Percentiles rank a stretch among this genome's conserved stretches.
These are phyloP conservation scores for Didymella lethalis DNA, from an alignment of 2,329 filamentous ascomycete species.

Conservation along the genomic window DNA sequence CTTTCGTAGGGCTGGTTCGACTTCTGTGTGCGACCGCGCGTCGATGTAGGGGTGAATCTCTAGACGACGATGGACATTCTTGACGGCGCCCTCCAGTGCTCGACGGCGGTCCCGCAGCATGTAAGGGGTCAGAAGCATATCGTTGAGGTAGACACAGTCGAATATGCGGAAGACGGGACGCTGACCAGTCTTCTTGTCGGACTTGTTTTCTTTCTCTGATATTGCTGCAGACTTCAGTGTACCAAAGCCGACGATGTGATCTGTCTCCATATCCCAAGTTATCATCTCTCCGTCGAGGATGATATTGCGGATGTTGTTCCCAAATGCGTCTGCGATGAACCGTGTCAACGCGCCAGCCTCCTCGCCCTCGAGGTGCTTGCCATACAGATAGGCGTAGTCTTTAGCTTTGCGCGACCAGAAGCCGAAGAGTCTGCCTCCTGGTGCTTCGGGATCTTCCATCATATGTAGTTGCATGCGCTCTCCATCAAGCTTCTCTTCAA, in stretches of 20 bases:
- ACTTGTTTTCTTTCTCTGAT: constrained; percentile 77
- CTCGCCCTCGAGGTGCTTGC: constrained; percentile 72
- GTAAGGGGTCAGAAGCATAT: constrained; percentile 78
- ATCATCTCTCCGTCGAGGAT: constrained; percentile 99
- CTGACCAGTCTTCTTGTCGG: constrained; percentile 62
- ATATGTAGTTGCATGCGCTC: constrained; percentile 98
- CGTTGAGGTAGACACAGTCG: constrained; percentile 90
- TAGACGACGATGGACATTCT: constrained; percentile 74
- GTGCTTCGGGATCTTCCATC: constrained; percentile 70
- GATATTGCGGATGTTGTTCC: constrained; percentile 78
- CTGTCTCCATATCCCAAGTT: constrained; percentile 88
- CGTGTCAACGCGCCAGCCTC: constrained; percentile 79
- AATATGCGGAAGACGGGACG: constrained; percentile 86
- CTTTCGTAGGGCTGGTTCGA: constrained; percentile 80
- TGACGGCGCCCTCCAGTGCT: constrained; percentile 76
- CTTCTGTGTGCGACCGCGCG: constrained; percentile 72
- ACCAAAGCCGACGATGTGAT: constrained; percentile 88
- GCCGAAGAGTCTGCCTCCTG: constrained; percentile 76
- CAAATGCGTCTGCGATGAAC: constrained; percentile 79
- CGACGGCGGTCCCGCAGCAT: constrained; percentile 80
- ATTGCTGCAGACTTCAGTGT: constrained; percentile 91
- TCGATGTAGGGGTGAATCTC: constrained; percentile 80
- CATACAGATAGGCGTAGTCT: constrained; percentile 95
- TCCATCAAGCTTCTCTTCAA: constrained; percentile 96
- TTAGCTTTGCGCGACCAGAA: constrained; percentile 98